Conservation (phyloP, 2,329 filamentous ascomycete species). For the Bipolaris bicolor region DNA sequence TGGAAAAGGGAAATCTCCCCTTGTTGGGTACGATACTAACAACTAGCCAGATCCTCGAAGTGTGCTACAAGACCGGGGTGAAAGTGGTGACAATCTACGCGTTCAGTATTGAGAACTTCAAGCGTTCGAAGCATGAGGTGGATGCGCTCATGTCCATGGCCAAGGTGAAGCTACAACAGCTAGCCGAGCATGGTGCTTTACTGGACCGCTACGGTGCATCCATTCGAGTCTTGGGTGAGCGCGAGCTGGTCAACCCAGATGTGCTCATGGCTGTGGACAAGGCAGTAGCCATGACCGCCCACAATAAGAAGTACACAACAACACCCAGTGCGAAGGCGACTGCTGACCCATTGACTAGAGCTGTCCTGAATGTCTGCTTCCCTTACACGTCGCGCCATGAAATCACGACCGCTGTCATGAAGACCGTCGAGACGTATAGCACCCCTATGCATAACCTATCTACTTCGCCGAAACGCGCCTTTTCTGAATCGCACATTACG, state of each 20-base stretch:
- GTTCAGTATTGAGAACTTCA: conserved; percentile 99
- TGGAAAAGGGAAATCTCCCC: not conserved
- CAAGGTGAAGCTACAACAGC: conserved; percentile 89
- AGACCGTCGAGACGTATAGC: conserved; percentile 86
- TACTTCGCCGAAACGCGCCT: conserved; percentile 66
- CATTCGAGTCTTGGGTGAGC: conserved; percentile 83
- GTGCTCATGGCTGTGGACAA: conserved; percentile 87
- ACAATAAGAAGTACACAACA: conserved; percentile 76
- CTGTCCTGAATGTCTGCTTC: conserved; percentile 91
- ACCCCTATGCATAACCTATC: conserved; percentile 66
- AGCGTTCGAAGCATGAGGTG: conserved; percentile 93
- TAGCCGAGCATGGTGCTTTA: conserved; percentile 90
- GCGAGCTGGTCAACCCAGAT: conserved; percentile 82
- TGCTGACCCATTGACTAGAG: conserved; percentile 47
- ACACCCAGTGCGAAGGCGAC: not conserved
- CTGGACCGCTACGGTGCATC: conserved; percentile 90
- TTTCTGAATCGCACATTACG: conserved; percentile 86
- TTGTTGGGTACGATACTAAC: conserved; percentile 42
- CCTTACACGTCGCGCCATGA: conserved; percentile 96
- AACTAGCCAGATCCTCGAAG: conserved; percentile 74
- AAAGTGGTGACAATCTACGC: conserved; percentile 97
- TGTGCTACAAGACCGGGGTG: conserved; percentile 97
- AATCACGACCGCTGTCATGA: conserved; percentile 86
- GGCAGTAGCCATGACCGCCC: conserved; percentile 83
- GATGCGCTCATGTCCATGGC: conserved; percentile 97